These are phyloP conservation scores for Cutaneotrichosporon arboriforme DNA, from an alignment of 1,284 basidiomycete species.

Conservation along the genomic window DNA sequence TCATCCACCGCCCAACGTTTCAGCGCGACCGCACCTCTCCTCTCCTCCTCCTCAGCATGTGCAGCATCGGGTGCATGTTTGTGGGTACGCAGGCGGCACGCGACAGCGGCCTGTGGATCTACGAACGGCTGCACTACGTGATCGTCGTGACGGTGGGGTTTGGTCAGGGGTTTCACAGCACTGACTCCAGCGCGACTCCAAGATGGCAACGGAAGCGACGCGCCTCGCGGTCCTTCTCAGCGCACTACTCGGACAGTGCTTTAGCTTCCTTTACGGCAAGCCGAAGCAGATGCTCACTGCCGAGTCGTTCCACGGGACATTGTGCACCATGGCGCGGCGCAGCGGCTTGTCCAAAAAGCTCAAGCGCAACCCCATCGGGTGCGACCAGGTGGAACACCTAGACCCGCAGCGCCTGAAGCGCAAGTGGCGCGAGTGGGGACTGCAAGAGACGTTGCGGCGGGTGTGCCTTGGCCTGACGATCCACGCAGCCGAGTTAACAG, in stretches of 20 bases:
- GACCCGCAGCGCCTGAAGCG: background rate
- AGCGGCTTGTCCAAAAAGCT: slow-evolving; percentile 5
- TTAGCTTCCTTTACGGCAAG: slow-evolving; percentile 10
- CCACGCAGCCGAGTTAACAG: slow-evolving; percentile 10
- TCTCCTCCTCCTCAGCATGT: slow-evolving; percentile 28
- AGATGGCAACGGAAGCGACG: slow-evolving; percentile 3
- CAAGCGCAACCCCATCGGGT: slow-evolving; percentile 5
- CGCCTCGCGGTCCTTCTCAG: slow-evolving; percentile 5
- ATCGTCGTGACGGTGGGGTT: slow-evolving; percentile 2
- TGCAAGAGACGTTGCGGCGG: slow-evolving; percentile 10
- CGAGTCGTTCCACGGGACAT: slow-evolving; percentile 8
- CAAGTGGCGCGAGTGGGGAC: slow-evolving; percentile 11
- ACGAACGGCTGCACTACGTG: slow-evolving; percentile 10
- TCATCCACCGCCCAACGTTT: slow-evolving; percentile 35
- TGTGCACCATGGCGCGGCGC: slow-evolving; percentile 9
- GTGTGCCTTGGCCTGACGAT: slow-evolving; percentile 8
- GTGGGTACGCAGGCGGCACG: slow-evolving; percentile 12
- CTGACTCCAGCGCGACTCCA: slow-evolving; percentile 5
- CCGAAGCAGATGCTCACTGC: slow-evolving; percentile 13
- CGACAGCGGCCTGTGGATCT: slow-evolving; percentile 13
- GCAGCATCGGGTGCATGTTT: slow-evolving; percentile 17
- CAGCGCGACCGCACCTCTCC: slow-evolving; percentile 25
- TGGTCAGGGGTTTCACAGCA: no score
- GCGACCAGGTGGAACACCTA: slow-evolving; percentile 1
- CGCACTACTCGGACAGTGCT: slow-evolving; percentile 11